A percentile compares a stretch with the other conserved stretches of the same genome.
phyloP scores from a whole-genome alignment of 129 eudicot genomes.

The Chrysanthemum makinoi region DNA sequence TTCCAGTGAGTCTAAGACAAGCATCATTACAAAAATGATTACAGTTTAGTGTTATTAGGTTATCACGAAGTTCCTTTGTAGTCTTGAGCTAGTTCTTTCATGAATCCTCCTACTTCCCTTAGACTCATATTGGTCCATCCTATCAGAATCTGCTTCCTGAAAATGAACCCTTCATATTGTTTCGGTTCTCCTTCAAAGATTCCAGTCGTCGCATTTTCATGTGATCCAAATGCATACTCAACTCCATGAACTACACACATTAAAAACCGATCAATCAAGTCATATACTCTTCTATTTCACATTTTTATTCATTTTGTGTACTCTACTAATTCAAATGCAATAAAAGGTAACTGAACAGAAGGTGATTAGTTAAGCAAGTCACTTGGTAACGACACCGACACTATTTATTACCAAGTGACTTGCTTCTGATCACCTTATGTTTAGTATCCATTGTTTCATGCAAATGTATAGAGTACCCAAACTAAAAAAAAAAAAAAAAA shows the following conservation, averaged over 20 bases:
- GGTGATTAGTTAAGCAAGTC: no score
- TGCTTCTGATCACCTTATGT: no score
- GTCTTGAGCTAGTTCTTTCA: conserved; percentile 59
- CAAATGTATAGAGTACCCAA: no score
- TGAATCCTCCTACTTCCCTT: conserved; percentile 43
- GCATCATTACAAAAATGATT: conserved; percentile 93
- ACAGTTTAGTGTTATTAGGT: conserved; percentile 73
- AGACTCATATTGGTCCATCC: conserved; percentile 70
- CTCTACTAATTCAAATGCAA: no score
- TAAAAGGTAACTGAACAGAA: no score
- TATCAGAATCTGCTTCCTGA: conserved; percentile 60
- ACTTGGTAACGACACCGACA: no score
- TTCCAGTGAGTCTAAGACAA: conserved; percentile 68
- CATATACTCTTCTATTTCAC: neutral
- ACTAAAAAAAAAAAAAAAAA: no score
- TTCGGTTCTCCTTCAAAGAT: conserved; percentile 76
- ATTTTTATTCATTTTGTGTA: no score
- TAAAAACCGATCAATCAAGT: neutral
- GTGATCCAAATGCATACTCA: conserved; percentile 94
- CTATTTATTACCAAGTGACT: no score
- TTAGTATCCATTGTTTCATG: no score
- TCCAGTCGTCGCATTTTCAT: conserved; percentile 68
- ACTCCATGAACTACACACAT: conserved; percentile 65
- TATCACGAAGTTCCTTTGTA: conserved; percentile 81
- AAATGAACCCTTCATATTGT: conserved; percentile 66